Evolutionary conservation across 257 asterid genomes (phyloP).

Genomic region (Fraxinus cuspidata): DNA sequence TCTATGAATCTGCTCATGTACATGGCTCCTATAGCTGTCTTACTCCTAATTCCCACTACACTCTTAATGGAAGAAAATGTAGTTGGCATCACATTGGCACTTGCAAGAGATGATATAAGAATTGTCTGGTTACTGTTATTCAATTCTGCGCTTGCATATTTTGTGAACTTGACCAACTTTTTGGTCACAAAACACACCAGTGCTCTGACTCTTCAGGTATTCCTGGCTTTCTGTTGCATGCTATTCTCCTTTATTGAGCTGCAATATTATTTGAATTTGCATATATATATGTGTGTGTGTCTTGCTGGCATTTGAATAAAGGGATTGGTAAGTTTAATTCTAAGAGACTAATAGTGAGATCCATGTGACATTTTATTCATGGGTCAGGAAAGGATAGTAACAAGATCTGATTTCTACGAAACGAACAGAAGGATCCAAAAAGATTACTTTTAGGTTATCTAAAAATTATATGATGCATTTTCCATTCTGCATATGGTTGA

Average conservation of each 20-base stretch:
- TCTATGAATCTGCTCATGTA: slow-evolving; percentile 92
- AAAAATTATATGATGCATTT: neutral
- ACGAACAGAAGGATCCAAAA: neutral
- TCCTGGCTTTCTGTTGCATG: neutral
- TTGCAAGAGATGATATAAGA: slow-evolving; percentile 61
- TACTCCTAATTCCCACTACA: slow-evolving; percentile 76
- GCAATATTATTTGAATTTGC: neutral
- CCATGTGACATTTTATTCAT: neutral
- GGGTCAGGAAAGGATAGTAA: neutral
- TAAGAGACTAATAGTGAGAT: neutral
- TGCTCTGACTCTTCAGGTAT: slow-evolving; percentile 94
- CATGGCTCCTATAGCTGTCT: slow-evolving; percentile 91
- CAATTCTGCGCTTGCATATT: slow-evolving; percentile 83
- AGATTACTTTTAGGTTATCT: neutral
- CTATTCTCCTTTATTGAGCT: neutral
- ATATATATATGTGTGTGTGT: neutral
- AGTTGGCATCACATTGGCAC: slow-evolving; percentile 67
- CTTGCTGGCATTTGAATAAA: neutral
- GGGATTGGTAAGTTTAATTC: neutral
- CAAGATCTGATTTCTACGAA: neutral
- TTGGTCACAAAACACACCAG: slow-evolving; percentile 94
- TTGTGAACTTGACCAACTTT: slow-evolving; percentile 86
- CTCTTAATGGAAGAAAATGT: slow-evolving; percentile 79
- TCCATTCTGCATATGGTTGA: neutral
- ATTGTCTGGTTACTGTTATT: slow-evolving; percentile 70